Evolutionary conservation across 2,329 filamentous ascomycete species (phyloP).

Genomic region (Colletotrichum truncatum): DNA sequence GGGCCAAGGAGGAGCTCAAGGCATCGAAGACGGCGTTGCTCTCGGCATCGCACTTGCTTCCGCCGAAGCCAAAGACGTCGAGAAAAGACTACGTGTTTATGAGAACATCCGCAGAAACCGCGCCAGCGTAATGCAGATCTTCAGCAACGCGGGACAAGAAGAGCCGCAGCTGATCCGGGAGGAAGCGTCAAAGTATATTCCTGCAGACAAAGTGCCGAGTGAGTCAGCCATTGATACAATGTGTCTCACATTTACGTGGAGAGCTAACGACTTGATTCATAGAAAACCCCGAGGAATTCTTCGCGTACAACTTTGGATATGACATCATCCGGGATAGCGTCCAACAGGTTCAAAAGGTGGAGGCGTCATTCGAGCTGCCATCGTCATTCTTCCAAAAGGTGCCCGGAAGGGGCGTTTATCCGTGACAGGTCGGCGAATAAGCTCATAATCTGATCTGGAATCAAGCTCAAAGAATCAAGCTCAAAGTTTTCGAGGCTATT

Average conservation of each 20-base stretch:
- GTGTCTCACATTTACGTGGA: not conserved
- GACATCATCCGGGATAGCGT: constrained; percentile 32
- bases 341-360: constrained; percentile 30
- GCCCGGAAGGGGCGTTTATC: constrained; percentile 7
- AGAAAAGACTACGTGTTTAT: constrained; percentile 36
- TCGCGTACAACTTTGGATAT: constrained; percentile 34
- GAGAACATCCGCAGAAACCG: constrained; percentile 37
- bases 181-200: constrained; percentile 40
- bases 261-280: not conserved
- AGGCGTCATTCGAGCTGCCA: constrained; percentile 32
- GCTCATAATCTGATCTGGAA: not conserved
- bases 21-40: constrained; percentile 45
- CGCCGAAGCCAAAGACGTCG: constrained; percentile 33
- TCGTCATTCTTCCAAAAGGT: constrained; percentile 33
- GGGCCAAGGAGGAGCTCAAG: constrained; percentile 46
- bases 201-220: constrained; percentile 41
- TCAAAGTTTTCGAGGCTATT: not conserved
- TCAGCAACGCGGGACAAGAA: constrained; percentile 48
- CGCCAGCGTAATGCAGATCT: constrained; percentile 47
- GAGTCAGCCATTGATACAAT: constrained; percentile 7
- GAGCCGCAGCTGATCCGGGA: constrained; percentile 39
- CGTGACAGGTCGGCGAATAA: not conserved
- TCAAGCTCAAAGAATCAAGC: not conserved
- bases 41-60: constrained; percentile 40
- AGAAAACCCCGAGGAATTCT: constrained; percentile 28